Evolutionary conservation across 441 rosid genomes (phyloP).

Genomic region (Geranium incanum): DNA sequence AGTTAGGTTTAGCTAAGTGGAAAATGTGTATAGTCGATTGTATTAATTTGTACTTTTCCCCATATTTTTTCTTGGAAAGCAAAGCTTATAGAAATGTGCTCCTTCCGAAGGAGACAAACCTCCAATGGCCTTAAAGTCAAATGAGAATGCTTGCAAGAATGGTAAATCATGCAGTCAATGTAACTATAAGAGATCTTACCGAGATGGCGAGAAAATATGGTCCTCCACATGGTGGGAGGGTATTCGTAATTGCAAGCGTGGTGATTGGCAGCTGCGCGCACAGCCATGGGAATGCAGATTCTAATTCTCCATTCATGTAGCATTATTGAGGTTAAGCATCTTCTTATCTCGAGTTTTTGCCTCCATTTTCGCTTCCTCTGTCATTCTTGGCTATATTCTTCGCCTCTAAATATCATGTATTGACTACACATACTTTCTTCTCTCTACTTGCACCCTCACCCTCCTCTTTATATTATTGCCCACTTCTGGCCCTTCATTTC

Average conservation of each 20-base stretch:
- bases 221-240: not conserved
- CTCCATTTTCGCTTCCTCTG: conserved; percentile 37
- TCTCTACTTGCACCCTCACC: conserved; percentile 33
- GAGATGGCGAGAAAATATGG: not conserved
- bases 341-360: conserved; percentile 32
- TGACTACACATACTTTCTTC: conserved; percentile 33
- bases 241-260: not conserved
- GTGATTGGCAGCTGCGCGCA: not conserved
- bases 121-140: not conserved
- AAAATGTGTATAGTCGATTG: too few relatives aligned
- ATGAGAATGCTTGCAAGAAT: not conserved
- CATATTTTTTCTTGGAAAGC: too few relatives aligned
- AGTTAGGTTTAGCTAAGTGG: too few relatives aligned
- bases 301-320: conserved; percentile 22
- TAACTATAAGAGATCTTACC: not conserved
- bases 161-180: not conserved
- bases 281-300: not conserved
- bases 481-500: conserved; percentile 15
- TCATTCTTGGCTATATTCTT: conserved; percentile 32
- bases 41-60: too few relatives aligned
- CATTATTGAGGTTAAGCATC: conserved; percentile 66
- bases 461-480: conserved; percentile 26
- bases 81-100: not conserved
- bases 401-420: conserved; percentile 21
- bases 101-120: not conserved